Conservation (phyloP, 1,284 basidiomycete genomes). For the Fomitopsis pinicola region DNA sequence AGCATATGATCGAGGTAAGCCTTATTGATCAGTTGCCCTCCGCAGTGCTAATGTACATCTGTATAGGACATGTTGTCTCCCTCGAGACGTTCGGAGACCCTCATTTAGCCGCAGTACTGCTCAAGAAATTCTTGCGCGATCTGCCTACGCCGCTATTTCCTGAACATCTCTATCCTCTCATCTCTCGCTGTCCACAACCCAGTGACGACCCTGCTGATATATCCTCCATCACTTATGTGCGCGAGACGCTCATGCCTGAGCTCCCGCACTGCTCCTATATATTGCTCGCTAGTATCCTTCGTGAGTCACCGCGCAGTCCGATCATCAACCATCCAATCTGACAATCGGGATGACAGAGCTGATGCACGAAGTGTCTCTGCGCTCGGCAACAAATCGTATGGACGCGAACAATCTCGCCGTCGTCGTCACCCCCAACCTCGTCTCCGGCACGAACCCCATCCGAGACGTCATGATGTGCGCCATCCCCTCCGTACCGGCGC, state of each 20-base stretch:
- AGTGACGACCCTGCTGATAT: conserved; percentile 52
- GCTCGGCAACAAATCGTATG: conserved; percentile 68
- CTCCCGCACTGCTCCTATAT: conserved; percentile 71
- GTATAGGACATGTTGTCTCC: conserved; percentile 68
- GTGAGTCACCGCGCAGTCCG: conserved; percentile 39
- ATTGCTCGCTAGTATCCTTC: conserved; percentile 65
- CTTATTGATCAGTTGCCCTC: neutral
- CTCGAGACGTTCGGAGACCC: conserved; percentile 71
- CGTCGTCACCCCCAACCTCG: conserved; percentile 76
- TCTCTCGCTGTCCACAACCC: conserved; percentile 63
- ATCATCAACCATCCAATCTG: conserved; percentile 1
- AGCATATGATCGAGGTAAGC: conserved; percentile 73
- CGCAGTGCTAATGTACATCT: conserved; percentile 7
- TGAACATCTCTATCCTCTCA: conserved; percentile 58
- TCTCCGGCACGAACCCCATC: conserved; percentile 61
- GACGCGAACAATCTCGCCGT: conserved; percentile 79
- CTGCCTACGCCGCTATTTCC: conserved; percentile 74
- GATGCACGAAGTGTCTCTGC: conserved; percentile 71
- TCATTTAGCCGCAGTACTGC: conserved; percentile 75
- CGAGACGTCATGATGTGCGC: conserved; percentile 71
- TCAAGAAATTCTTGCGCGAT: conserved; percentile 82
- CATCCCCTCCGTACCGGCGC: conserved; percentile 44
- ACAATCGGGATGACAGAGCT: conserved; percentile 45
- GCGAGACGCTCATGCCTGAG: conserved; percentile 61
- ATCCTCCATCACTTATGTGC: conserved; percentile 56